Evolutionary conservation across 2,329 filamentous ascomycete genomes (phyloP).

Genomic region (Thelonectria rubi): DNA sequence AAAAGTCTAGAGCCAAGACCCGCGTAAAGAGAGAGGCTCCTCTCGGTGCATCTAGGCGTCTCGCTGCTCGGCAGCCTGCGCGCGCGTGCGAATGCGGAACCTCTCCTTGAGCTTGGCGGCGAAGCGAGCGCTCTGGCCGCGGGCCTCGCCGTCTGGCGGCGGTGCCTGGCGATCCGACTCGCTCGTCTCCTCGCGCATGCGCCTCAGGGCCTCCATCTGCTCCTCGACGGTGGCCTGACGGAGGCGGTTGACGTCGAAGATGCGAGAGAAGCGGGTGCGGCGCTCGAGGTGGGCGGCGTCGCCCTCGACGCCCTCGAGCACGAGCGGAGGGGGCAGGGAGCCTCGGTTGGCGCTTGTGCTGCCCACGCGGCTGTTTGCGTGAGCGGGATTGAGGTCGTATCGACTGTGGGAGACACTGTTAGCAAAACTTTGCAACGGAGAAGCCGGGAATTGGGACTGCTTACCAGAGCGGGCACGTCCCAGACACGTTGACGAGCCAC

Average conservation of each 20-base stretch:
- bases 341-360: slow-evolving; percentile 34
- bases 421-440: slow-evolving; percentile 20
- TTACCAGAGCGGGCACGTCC: slow-evolving; percentile 75
- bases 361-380: slow-evolving; percentile 37
- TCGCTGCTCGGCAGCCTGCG: slow-evolving; percentile 46
- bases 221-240: slow-evolving; percentile 69
- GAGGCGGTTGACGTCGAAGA: slow-evolving; percentile 66
- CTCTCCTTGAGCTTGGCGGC: slow-evolving; percentile 61
- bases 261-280: slow-evolving; percentile 58
- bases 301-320: slow-evolving; percentile 49
- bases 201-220: slow-evolving; percentile 67
- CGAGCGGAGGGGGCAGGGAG: slow-evolving; percentile 53
- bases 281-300: slow-evolving; percentile 47
- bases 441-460: slow-evolving; percentile 35
- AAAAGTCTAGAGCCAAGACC: background rate
- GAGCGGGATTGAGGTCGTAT: slow-evolving; percentile 61
- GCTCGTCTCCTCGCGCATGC: slow-evolving; percentile 46
- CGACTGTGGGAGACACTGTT: slow-evolving; percentile 57
- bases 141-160: slow-evolving; percentile 43
- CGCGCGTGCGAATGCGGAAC: slow-evolving; percentile 61
- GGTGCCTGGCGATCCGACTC: slow-evolving; percentile 32
- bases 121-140: slow-evolving; percentile 54
- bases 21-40: too few species aligned
- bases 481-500: slow-evolving; percentile 75
- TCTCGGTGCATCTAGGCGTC: too few species aligned